Conservation (phyloP, 192 early-diverging fungal genomes). For the Chytriomyces confervae region DNA sequence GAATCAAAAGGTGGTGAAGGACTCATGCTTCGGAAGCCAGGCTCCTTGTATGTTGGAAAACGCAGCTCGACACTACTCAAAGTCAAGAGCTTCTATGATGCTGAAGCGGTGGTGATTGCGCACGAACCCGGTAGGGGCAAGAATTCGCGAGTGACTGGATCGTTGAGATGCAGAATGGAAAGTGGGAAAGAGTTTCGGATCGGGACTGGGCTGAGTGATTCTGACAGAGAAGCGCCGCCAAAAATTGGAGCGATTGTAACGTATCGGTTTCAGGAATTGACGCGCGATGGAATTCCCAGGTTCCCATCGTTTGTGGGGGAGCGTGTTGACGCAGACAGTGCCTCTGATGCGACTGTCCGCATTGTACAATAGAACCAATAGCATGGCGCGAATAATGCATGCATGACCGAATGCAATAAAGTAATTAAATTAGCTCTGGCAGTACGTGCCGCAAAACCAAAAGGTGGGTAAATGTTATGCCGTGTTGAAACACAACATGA, state of each 20-base stretch:
- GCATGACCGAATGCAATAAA: too few species aligned
- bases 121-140: constrained; percentile 60
- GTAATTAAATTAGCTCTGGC: too few species aligned
- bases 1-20: constrained; percentile 71
- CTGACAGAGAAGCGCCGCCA: constrained; percentile 62
- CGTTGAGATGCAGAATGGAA: constrained; percentile 65
- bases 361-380: neutral
- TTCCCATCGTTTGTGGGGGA: constrained; percentile 54
- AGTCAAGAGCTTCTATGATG: constrained; percentile 74
- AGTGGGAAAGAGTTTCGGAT: constrained; percentile 69
- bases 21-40: constrained; percentile 63
- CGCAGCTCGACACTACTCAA: constrained; percentile 65
- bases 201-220: constrained; percentile 70
- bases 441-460: too few species aligned
- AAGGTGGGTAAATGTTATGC: too few species aligned
- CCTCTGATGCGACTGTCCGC: constrained; percentile 35
- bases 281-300: constrained; percentile 48
- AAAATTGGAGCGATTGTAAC: constrained; percentile 53
- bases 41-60: constrained; percentile 51
- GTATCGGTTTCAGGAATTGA: constrained; percentile 60
- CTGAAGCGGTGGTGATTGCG: constrained; percentile 67
- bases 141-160: constrained; percentile 61
- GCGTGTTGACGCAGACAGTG: constrained; percentile 42
- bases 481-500: too few species aligned
- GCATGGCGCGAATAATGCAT: too few species aligned